A percentile compares a stretch with the other conserved stretches of the same genome.
Evolutionary conservation across 345 rosid species (phyloP).

Genomic region (Crucihimalaya himalaica): DNA sequence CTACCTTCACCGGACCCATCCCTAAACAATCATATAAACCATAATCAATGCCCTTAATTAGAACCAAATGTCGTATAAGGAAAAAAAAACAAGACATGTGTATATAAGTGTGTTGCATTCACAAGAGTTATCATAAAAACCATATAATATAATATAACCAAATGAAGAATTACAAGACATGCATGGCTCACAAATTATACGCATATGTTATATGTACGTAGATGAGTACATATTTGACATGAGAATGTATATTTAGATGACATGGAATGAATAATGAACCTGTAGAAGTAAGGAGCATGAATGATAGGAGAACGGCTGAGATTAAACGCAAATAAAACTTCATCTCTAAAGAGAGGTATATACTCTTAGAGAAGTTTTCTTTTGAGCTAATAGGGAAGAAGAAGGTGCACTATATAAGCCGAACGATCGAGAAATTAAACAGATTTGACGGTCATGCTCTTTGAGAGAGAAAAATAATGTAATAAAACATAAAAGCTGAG

Average conservation of each 20-base stretch:
- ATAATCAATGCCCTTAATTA: background rate
- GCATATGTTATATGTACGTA: background rate
- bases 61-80: background rate
- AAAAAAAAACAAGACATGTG: background rate
- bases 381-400: background rate
- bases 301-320: background rate
- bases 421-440: background rate
- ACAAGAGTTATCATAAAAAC: background rate
- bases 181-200: background rate
- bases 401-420: background rate
- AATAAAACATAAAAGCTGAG: background rate
- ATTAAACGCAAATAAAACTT: constrained; percentile 1
- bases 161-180: background rate
- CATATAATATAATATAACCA: background rate
- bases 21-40: background rate
- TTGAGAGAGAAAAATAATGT: background rate
- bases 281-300: background rate
- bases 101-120: background rate
- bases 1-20: background rate
- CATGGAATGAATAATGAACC: background rate
- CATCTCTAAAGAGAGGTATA: background rate
- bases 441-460: constrained; percentile 4
- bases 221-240: background rate
- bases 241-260: background rate
- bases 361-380: background rate